Percentiles rank a stretch among this genome's conserved stretches.
Evolutionary conservation across 495 filamentous ascomycete species (phyloP).

Genomic region (Aspergillus sclerotiicarbonarius): DNA sequence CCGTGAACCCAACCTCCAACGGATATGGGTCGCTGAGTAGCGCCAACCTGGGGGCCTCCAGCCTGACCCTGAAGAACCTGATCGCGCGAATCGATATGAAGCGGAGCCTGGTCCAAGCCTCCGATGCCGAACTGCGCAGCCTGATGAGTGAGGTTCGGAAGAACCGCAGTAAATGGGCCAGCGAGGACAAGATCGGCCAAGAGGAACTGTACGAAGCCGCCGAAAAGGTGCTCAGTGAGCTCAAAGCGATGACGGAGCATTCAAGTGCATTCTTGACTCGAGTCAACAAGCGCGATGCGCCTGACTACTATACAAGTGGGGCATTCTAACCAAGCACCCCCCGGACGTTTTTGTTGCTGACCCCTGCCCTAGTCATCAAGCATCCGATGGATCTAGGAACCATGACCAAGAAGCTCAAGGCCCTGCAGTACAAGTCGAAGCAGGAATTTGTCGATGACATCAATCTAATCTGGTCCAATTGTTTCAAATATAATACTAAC

Average conservation of each 20-base stretch:
- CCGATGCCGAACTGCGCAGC: conserved; percentile 85
- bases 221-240: conserved; percentile 92
- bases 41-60: conserved; percentile 95
- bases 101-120: conserved; percentile 80
- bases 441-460: conserved; percentile 90
- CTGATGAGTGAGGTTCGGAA: conserved; percentile 97
- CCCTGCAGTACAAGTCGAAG: conserved; percentile 85
- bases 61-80: conserved; percentile 91
- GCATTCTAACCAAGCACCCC: conserved; percentile 5
- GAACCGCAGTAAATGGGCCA: conserved; percentile 98
- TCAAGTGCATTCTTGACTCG: conserved; percentile 87
- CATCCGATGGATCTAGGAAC: conserved; percentile 96
- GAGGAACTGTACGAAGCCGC: conserved; percentile 96
- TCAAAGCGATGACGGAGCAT: conserved; percentile 95
- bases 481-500: conserved; percentile 90
- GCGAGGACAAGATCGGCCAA: conserved; percentile 92
- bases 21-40: conserved; percentile 85
- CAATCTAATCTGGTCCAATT: conserved; percentile 95
- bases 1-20: conserved; percentile 46
- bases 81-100: conserved; percentile 93
- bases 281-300: conserved; percentile 95
- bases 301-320: conserved; percentile 88
- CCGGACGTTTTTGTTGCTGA: conserved; percentile 18
- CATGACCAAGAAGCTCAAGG: conserved; percentile 97
- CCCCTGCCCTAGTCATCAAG: conserved; percentile 70